Conservation (phyloP, 441 rosid genomes). For the Bruguiera hainesii region DNA sequence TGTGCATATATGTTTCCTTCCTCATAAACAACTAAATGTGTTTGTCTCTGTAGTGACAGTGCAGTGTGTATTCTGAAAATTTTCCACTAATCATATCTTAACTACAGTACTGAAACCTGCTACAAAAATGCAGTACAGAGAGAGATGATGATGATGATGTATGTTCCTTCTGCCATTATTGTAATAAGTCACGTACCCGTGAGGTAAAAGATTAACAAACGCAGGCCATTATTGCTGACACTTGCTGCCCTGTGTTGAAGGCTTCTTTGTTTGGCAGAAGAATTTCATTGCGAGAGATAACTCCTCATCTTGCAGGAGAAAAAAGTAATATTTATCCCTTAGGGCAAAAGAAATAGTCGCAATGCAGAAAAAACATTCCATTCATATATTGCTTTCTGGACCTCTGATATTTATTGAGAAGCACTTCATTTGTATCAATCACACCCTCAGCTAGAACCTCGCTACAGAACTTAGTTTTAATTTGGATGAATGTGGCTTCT, state of each 20-base stretch:
- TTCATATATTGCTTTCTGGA: slow-evolving; percentile 45
- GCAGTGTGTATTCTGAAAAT: no score
- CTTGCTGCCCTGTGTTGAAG: not conserved
- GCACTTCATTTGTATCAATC: slow-evolving; percentile 22
- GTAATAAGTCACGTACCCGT: not conserved
- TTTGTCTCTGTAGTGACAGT: no score
- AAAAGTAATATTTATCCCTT: not conserved
- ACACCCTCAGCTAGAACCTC: slow-evolving; percentile 36
- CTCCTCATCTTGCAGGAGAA: no score
- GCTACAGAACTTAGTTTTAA: slow-evolving; percentile 40
- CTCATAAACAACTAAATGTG: no score
- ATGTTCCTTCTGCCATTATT: not conserved
- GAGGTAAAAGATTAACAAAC: not conserved
- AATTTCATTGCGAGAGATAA: no score
- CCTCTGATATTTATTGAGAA: slow-evolving; percentile 39
- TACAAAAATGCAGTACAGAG: no score
- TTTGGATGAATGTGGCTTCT: slow-evolving; percentile 29
- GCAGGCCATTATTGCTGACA: not conserved
- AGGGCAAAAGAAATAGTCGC: not conserved
- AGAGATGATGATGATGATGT: not conserved
- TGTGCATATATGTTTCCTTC: slow-evolving; percentile 6
- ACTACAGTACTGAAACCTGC: no score
- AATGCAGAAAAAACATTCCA: slow-evolving; percentile 50
- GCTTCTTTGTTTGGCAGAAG: not conserved
- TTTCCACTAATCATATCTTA: no score